These are phyloP conservation scores for Alternaria gaisen DNA, from an alignment of 2,329 filamentous ascomycete genomes.

Conservation along the genomic window DNA sequence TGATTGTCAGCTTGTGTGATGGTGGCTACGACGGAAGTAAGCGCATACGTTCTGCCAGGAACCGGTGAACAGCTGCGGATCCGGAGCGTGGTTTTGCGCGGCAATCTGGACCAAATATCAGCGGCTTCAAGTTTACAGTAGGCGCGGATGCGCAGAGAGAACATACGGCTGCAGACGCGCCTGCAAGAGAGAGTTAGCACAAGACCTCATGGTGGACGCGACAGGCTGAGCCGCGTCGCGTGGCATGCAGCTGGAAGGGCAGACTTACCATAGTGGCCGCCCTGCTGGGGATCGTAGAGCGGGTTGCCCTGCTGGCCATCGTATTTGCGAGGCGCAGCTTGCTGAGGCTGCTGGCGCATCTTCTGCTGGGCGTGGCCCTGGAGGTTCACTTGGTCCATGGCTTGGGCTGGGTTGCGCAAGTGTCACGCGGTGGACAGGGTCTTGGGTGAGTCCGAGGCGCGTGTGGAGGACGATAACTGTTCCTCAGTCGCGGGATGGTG, in stretches of 20 bases:
- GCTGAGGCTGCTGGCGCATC: slow-evolving; percentile 46
- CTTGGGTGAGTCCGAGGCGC: slow-evolving; percentile 29
- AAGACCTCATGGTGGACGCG: slow-evolving; percentile 10
- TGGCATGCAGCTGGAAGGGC: neutral
- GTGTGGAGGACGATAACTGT: slow-evolving; percentile 11
- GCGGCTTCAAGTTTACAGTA: slow-evolving; percentile 23
- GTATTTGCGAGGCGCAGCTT: slow-evolving; percentile 55
- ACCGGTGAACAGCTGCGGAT: slow-evolving; percentile 88
- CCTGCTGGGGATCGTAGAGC: slow-evolving; percentile 56
- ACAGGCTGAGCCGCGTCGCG: slow-evolving; percentile 10
- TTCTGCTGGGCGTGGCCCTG: slow-evolving; percentile 50
- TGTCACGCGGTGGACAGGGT: slow-evolving; percentile 45
- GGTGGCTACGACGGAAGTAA: neutral
- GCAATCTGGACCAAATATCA: slow-evolving; percentile 72
- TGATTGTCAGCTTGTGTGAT: slow-evolving; percentile 32
- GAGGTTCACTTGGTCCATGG: slow-evolving; percentile 51
- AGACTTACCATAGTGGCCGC: slow-evolving; percentile 60
- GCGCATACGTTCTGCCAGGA: slow-evolving; percentile 86
- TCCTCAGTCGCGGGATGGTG: slow-evolving; percentile 26
- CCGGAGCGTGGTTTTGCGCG: slow-evolving; percentile 85
- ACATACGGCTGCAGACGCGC: slow-evolving; percentile 74
- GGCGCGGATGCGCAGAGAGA: slow-evolving; percentile 24
- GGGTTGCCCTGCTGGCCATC: slow-evolving; percentile 61
- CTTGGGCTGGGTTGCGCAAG: slow-evolving; percentile 38
- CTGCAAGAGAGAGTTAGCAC: slow-evolving; percentile 53